Evolutionary conservation across 2,329 filamentous ascomycete genomes (phyloP), one percentile per base, ranked within the genome.

Genomic region (Colletotrichum karsti): DNA sequence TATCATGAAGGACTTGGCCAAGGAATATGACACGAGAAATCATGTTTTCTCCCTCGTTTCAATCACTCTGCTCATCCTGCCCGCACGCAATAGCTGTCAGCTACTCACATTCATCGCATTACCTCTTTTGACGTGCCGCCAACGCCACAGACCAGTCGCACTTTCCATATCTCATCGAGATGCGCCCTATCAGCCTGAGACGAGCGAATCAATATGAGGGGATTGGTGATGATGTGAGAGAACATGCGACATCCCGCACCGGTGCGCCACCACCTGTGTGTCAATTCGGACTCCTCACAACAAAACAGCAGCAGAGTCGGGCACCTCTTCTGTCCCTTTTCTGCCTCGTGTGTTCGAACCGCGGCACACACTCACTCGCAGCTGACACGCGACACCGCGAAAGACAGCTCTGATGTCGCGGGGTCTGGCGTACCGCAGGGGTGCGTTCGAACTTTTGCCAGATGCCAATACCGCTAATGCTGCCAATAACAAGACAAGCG

Each of bases 381-480:
- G 53, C 37, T 55, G 57, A 35, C 63, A 66, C 57, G 63, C 57
- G 48, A 66, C 63, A 42, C 58, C 35, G 39, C 30, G 56, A 61
- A 41, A 24, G 28, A 24, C 13, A 22, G n/a, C 55, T 65, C 30
- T 24, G 30, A 15, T 58, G 5, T 30, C 33, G 54, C 20, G 61
- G 48, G 57, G 55, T 53, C 54, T 13, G 26, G 7, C 30, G 51
- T 18, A 44, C 18, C 20, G 37, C 10, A n/a, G 15, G 28, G 30
- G 42, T 12, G 24, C 20, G 41, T 58, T 37, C 53, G 60, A 55
- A 65, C 53, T 53, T 53, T 58, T 39, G 53, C 30, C 42, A 46
- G 20, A 46, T 39, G 60, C 39, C 65, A 33, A 59, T 59, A 53
- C 24, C 65, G 42, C 59, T 44, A 57, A 24, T 26, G 41, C 35